Percentiles rank a stretch among this genome's conserved stretches.
Evolutionary conservation across 805 yeast genomes (phyloP).

Genomic region (Schizosaccharomyces lindneri): DNA sequence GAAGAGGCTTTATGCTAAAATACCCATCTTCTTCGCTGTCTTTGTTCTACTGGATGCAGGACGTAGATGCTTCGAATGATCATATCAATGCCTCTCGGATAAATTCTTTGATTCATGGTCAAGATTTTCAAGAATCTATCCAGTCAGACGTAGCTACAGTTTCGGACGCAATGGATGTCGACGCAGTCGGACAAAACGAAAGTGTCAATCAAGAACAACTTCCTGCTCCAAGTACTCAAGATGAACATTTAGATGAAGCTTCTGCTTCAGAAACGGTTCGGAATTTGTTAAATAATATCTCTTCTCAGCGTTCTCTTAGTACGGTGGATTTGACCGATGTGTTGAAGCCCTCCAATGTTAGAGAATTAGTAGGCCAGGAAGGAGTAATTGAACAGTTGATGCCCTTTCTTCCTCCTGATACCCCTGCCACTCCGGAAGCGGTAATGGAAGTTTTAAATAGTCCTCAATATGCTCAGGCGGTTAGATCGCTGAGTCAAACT

Average conservation of each 20-base stretch:
- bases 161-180: not conserved
- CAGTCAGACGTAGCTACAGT: not conserved
- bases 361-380: not conserved
- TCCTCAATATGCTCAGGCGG: not conserved
- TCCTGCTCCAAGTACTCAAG: not conserved
- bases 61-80: conserved; percentile 37
- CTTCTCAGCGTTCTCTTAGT: not conserved
- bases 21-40: conserved; percentile 38
- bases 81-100: conserved; percentile 16
- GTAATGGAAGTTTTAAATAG: not conserved
- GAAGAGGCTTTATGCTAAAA: conserved; percentile 50
- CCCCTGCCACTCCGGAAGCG: not conserved
- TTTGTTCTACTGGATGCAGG: conserved; percentile 48
- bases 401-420: not conserved
- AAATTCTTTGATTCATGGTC: conserved; percentile 22
- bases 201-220: not conserved
- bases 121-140: conserved; percentile 16
- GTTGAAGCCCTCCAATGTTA: not conserved
- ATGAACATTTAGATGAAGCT: not conserved
- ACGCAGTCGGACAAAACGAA: not conserved
- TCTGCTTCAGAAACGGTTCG: not conserved
- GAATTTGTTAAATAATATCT: not conserved
- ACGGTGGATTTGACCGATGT: not conserved
- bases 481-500: not conserved
- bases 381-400: not conserved